phyloP scores from a whole-genome alignment of 345 rosid species.

The Hibiscus tridactylites region DNA sequence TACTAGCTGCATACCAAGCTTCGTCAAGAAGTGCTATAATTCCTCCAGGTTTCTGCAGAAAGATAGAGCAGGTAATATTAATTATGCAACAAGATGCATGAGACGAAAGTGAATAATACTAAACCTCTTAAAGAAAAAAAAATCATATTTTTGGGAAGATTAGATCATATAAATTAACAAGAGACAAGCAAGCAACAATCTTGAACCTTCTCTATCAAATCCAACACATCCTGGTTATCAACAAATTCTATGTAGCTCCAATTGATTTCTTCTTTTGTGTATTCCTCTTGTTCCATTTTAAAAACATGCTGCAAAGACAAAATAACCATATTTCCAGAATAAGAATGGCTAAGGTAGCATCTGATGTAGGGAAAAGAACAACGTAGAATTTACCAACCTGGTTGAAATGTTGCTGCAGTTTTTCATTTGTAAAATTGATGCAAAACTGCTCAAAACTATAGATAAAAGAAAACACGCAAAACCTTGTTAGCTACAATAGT shows the following conservation, averaged over 20 bases:
- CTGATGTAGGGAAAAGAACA: constrained; percentile 11
- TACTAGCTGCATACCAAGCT: constrained; percentile 68
- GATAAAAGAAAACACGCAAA: not conserved
- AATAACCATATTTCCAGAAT: constrained; percentile 18
- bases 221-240: constrained; percentile 98
- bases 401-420: constrained; percentile 97
- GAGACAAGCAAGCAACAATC: constrained; percentile 6
- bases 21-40: constrained; percentile 96
- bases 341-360: constrained; percentile 6
- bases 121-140: not conserved
- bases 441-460: constrained; percentile 97
- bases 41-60: constrained; percentile 96
- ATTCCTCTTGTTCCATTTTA: constrained; percentile 99
- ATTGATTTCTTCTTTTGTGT: constrained; percentile 93
- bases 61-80: constrained; percentile 9
- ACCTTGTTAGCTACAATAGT: constrained; percentile 19
- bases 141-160: not conserved
- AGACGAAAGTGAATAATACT: not conserved
- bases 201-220: constrained; percentile 88
- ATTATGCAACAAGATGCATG: constrained; percentile 10
- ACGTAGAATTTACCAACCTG: constrained; percentile 46
- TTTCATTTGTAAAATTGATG: constrained; percentile 97
- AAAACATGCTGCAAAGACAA: constrained; percentile 75
- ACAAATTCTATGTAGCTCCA: constrained; percentile 99
- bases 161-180: constrained; percentile 6